These are phyloP conservation scores for Dactylorhiza incarnata DNA, from an alignment of 106 monocot genomes.

Conservation along the genomic window DNA sequence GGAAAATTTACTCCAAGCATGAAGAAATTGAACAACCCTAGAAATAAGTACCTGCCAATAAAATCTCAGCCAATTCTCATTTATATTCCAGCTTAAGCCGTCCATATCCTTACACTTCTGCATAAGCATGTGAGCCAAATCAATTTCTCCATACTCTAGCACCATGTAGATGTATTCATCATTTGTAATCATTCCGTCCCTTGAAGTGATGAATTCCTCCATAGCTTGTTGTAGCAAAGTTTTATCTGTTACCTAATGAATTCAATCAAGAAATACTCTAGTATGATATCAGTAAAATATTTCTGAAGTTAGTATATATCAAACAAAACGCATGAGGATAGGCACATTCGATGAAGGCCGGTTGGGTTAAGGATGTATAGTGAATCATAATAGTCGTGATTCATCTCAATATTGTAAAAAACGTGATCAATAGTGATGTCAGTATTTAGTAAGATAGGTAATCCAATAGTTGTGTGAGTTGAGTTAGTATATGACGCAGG, in stretches of 20 bases:
- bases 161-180: constrained; percentile 93
- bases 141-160: constrained; percentile 97
- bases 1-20: background rate
- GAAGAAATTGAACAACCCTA: background rate
- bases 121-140: constrained; percentile 89
- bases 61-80: constrained; percentile 96
- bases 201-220: constrained; percentile 27
- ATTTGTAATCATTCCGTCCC: constrained; percentile 69
- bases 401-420: no score
- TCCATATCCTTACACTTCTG: constrained; percentile 70
- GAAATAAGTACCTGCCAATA: constrained; percentile 84
- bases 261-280: constrained; percentile 7
- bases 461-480: background rate
- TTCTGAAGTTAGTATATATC: no score
- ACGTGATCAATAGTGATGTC: no score
- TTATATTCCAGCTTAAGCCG: constrained; percentile 27
- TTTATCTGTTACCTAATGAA: constrained; percentile 80
- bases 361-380: background rate
- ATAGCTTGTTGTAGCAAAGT: constrained; percentile 66
- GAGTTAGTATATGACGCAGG: no score
- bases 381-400: background rate
- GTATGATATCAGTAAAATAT: no score
- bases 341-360: background rate
- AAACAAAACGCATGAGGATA: background rate
- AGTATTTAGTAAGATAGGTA: background rate